Conservation (phyloP, 768 basidiomycete genomes). For the Boletus rex-veris region DNA sequence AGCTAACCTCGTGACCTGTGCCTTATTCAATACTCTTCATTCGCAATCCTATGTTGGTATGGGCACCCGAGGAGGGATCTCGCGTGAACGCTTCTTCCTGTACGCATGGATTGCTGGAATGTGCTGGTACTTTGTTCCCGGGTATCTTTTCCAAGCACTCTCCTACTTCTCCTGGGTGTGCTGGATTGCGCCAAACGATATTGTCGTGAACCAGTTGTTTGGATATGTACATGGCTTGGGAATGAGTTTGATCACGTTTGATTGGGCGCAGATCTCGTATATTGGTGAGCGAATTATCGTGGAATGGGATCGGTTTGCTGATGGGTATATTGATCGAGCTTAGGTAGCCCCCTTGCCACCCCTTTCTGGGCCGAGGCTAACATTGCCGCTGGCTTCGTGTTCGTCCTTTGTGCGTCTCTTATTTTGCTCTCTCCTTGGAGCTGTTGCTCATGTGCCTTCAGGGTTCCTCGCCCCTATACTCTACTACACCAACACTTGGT, state of each 20-base stretch:
- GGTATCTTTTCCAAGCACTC: slow-evolving; percentile 67
- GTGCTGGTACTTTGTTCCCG: slow-evolving; percentile 61
- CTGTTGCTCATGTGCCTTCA: slow-evolving; percentile 45
- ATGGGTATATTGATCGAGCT: background rate
- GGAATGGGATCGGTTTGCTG: background rate
- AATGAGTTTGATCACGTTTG: slow-evolving; percentile 77
- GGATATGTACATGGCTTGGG: slow-evolving; percentile 54
- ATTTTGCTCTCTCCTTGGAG: slow-evolving; percentile 40
- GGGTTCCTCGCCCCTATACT: slow-evolving; percentile 59
- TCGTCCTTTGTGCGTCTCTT: slow-evolving; percentile 58
- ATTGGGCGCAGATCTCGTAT: slow-evolving; percentile 67
- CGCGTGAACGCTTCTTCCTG: slow-evolving; percentile 51
- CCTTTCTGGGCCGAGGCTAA: slow-evolving; percentile 86
- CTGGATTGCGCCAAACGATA: slow-evolving; percentile 70
- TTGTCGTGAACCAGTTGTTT: slow-evolving; percentile 72
- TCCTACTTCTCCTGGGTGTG: slow-evolving; percentile 58
- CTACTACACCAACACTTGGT: slow-evolving; percentile 68
- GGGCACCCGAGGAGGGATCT: slow-evolving; percentile 43
- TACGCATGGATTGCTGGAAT: slow-evolving; percentile 35
- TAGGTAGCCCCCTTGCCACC: slow-evolving; percentile 57
- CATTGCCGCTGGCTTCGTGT: slow-evolving; percentile 55
- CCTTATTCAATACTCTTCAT: slow-evolving; percentile 73
- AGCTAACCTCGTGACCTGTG: slow-evolving; percentile 63
- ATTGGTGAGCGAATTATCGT: slow-evolving; percentile 13
- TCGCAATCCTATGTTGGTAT: slow-evolving; percentile 46